Evolutionary conservation across 2,329 filamentous ascomycete species (phyloP).

Genomic region (Macroventuria anomochaeta): DNA sequence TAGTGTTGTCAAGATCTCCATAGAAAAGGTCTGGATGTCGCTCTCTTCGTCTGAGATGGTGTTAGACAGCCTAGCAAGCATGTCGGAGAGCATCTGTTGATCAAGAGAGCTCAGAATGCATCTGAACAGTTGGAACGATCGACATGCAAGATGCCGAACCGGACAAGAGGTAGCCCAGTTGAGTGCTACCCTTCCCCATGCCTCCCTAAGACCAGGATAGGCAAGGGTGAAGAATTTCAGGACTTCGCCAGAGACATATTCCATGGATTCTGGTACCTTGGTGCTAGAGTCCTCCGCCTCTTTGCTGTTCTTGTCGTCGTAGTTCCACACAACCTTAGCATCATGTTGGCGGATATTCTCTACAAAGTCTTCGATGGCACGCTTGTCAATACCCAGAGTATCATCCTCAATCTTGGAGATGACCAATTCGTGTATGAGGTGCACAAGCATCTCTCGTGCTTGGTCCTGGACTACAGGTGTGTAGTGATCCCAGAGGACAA

Average conservation of each 20-base stretch:
- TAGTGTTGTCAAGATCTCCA: slow-evolving; percentile 95
- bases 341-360: slow-evolving; percentile 87
- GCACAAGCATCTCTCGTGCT: slow-evolving; percentile 95
- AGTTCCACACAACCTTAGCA: slow-evolving; percentile 85
- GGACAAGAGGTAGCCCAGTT: slow-evolving; percentile 98
- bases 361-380: slow-evolving; percentile 84
- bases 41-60: slow-evolving; percentile 93
- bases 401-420: slow-evolving; percentile 78
- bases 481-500: slow-evolving; percentile 97
- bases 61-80: slow-evolving; percentile 93
- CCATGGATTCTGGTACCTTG: slow-evolving; percentile 88
- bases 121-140: slow-evolving; percentile 96
- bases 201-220: slow-evolving; percentile 85
- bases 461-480: slow-evolving; percentile 94
- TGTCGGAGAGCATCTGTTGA: slow-evolving; percentile 93
- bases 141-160: slow-evolving; percentile 90
- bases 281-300: slow-evolving; percentile 70
- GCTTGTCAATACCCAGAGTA: slow-evolving; percentile 68
- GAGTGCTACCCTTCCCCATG: slow-evolving; percentile 88
- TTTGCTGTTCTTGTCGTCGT: slow-evolving; percentile 88
- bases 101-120: slow-evolving; percentile 91
- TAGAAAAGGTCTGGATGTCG: slow-evolving; percentile 95
- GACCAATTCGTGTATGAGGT: slow-evolving; percentile 94
- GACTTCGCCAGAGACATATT: slow-evolving; percentile 79
- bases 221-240: slow-evolving; percentile 84